These are phyloP conservation scores for Candolleomyces eurysporus DNA, from an alignment of 768 basidiomycete genomes.

Conservation along the genomic window DNA sequence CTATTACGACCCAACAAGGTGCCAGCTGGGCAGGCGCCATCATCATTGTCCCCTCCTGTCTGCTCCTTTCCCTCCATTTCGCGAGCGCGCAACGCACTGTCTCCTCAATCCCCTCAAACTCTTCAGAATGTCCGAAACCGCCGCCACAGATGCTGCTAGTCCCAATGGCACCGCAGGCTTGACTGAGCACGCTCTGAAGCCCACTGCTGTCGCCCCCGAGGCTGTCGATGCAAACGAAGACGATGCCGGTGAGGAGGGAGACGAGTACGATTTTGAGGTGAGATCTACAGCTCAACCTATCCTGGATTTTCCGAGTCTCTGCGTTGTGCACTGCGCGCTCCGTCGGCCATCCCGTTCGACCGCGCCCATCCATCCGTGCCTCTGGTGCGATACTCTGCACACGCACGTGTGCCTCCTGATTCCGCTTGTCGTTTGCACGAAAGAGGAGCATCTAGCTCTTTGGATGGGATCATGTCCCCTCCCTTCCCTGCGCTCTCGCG, in stretches of 20 bases:
- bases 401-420: too few relatives aligned
- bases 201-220: neutral
- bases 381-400: too few relatives aligned
- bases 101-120: neutral
- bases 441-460: too few relatives aligned
- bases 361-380: too few relatives aligned
- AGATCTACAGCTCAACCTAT: neutral
- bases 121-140: neutral
- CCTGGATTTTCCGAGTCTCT: neutral
- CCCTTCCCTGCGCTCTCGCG: too few relatives aligned
- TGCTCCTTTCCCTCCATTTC: neutral
- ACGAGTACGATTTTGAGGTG: neutral
- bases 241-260: neutral
- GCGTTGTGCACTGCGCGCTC: neutral
- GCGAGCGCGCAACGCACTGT: neutral
- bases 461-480: too few relatives aligned
- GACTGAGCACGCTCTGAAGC: neutral
- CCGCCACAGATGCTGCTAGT: neutral
- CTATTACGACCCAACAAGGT: neutral
- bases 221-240: neutral
- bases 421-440: too few relatives aligned
- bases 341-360: too few relatives aligned
- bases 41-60: too few relatives aligned
- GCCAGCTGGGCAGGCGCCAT: neutral
- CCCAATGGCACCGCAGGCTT: neutral